Percentiles rank a stretch among this genome's conserved stretches.
phyloP scores from a whole-genome alignment of 192 early-diverging fungal genomes.

The Dissophora ornata region DNA sequence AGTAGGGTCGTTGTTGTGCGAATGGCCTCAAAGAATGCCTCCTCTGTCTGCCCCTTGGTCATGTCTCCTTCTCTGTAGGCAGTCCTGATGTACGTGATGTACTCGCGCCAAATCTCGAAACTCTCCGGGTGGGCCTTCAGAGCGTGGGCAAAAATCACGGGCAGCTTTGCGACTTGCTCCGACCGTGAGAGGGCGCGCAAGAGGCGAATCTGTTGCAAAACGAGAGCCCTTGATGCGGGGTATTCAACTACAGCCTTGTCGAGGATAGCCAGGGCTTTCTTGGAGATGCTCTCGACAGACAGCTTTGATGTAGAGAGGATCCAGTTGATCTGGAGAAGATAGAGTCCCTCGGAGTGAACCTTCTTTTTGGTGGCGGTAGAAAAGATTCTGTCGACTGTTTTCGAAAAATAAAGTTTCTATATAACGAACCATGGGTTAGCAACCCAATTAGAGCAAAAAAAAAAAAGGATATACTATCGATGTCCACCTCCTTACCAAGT shows the following conservation, averaged over 20 bases:
- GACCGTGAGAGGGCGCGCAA: constrained; percentile 23
- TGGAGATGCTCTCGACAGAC: constrained; percentile 48
- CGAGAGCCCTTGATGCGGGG: constrained; percentile 16
- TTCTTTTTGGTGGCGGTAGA: constrained; percentile 58
- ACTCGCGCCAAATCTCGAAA: constrained; percentile 62
- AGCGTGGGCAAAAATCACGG: constrained; percentile 54
- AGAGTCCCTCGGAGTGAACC: constrained; percentile 61
- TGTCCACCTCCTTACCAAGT: constrained; percentile 57
- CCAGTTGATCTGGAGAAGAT: constrained; percentile 63
- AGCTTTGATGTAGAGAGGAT: constrained; percentile 46
- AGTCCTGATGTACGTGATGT: constrained; percentile 52
- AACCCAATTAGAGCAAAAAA: no score
- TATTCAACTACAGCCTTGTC: constrained; percentile 57
- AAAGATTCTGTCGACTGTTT: constrained; percentile 65
- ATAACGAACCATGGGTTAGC: no score
- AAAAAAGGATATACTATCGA: no score
- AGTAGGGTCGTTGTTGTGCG: constrained; percentile 59
- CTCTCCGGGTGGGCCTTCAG: constrained; percentile 54
- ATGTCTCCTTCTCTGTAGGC: constrained; percentile 56
- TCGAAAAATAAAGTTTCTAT: constrained; percentile 67
- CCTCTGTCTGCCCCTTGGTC: constrained; percentile 42
- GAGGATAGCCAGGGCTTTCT: constrained; percentile 53
- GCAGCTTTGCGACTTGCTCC: constrained; percentile 40
- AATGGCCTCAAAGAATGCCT: constrained; percentile 61
- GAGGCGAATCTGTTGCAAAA: constrained; percentile 39